Evolutionary conservation across 306 rosid species (phyloP), one percentile per base, ranked within the genome.

Genomic region (Pueraria montana): DNA sequence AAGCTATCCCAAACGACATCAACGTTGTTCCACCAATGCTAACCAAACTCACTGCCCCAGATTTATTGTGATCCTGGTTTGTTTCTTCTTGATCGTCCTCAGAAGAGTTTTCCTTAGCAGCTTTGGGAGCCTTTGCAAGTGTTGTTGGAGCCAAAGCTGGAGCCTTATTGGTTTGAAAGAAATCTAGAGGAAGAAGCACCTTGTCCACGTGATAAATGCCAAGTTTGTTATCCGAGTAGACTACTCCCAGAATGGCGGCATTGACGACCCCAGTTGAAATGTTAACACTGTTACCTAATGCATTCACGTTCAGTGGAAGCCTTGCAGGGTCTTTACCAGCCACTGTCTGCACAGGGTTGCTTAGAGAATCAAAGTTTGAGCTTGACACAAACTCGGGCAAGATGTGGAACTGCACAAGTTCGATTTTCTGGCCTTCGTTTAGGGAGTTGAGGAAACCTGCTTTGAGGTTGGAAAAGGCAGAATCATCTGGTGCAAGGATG

Each of bases 191-290:
- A 76, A 88, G 89, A 43, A 92, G 90, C 46, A 92, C 97, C 55
- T 84, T 88, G 69, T 91, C 89, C 50, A 92, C 53, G 1, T 49
- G 88, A 66, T 92, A 92, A 9, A 92, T 70, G 1, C 89, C 95
- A n/a, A 92, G 76, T 42, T 88, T 90, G 16, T 74, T 71, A 79
- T 91, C 93, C 0, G 91, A 62, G 52, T 88, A 93, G 0, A 93
- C 80, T 0, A 89, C 84, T 2, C 91, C 92, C 0, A 88, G 75
- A 49, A 91, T 27, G 0, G 91, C 66, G 5, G 95, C 87, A 61
- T 91, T 89, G 4, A 89, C 93, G 0, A 93, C 76, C 8, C 95
- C 97, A 4, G 95, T 91, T 2, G 90, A 87, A 11, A 92, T 82
- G 66, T 86, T 89, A 4, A 89, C 94, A 11, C 84, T 81, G 78